Evolutionary conservation across 2,329 filamentous ascomycete species (phyloP).

Genomic region (Ophiostoma triangulosporum): DNA sequence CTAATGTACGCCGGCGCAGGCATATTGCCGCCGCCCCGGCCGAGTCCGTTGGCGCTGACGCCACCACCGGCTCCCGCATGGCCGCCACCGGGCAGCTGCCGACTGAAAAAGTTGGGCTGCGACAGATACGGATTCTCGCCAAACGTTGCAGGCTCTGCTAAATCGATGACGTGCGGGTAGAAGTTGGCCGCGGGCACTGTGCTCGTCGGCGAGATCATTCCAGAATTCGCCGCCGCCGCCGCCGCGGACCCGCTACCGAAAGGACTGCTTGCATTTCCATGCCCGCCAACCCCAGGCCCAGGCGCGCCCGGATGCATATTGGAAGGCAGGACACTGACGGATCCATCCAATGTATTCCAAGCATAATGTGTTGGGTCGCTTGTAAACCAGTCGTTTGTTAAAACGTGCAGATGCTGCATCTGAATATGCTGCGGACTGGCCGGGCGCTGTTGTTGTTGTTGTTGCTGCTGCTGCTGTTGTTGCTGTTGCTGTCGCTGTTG

Average conservation of each 20-base stretch:
- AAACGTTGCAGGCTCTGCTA: slow-evolving; percentile 7
- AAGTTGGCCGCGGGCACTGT: neutral
- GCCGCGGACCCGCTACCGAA: neutral
- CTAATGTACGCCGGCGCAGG: neutral
- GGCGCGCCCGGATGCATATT: neutral
- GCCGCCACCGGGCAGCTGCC: neutral
- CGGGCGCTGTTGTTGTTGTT: neutral
- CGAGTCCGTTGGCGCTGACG: neutral
- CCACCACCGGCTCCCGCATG: neutral
- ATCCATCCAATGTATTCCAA: slow-evolving; percentile 5
- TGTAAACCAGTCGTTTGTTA: slow-evolving; percentile 9
- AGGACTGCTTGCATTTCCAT: neutral
- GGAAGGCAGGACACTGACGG: neutral
- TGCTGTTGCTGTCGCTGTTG: slow-evolving; percentile 2
- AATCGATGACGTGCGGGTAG: neutral
- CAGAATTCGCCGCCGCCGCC: neutral
- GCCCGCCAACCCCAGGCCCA: neutral
- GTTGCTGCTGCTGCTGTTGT: neutral
- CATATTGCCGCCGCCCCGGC: neutral
- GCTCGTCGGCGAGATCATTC: neutral
- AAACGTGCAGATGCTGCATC: slow-evolving; percentile 5
- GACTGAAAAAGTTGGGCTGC: neutral
- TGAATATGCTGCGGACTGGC: neutral
- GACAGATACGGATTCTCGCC: slow-evolving; percentile 7
- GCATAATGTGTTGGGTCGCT: slow-evolving; percentile 1